Evolutionary conservation across 768 basidiomycete species (phyloP).

Genomic region (Lactarius tabidus): DNA sequence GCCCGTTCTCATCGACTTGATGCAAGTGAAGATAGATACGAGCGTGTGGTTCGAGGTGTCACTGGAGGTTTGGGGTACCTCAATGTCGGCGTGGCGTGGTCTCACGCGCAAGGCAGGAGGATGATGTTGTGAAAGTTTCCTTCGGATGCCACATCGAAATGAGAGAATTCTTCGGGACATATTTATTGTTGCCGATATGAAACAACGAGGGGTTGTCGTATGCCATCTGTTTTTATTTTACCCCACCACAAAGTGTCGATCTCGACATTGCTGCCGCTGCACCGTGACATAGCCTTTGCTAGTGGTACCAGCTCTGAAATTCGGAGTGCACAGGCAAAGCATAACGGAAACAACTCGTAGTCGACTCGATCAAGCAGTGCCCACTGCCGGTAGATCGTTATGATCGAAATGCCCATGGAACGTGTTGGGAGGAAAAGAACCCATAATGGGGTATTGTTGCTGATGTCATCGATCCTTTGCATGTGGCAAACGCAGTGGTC

Average conservation of each 20-base stretch:
- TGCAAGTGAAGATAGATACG: slow-evolving; percentile 54
- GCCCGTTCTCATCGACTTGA: slow-evolving; percentile 2
- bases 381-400: background rate
- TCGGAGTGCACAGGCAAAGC: background rate
- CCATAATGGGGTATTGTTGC: background rate
- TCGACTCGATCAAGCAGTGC: background rate
- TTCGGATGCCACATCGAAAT: background rate
- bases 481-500: background rate
- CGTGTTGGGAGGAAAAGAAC: background rate
- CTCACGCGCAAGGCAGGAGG: slow-evolving; percentile 13
- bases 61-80: slow-evolving; percentile 30
- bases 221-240: background rate
- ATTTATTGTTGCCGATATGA: slow-evolving; percentile 17
- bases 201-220: slow-evolving; percentile 2
- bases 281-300: background rate
- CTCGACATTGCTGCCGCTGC: background rate
- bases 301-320: background rate
- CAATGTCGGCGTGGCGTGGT: slow-evolving; percentile 2
- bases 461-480: slow-evolving; percentile 4
- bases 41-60: slow-evolving; percentile 64
- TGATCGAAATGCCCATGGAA: background rate
- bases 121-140: slow-evolving; percentile 7
- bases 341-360: background rate
- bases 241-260: background rate
- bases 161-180: background rate